phyloP scores from a whole-genome alignment of 345 rosid genomes.

The Corchorus capsularis region DNA sequence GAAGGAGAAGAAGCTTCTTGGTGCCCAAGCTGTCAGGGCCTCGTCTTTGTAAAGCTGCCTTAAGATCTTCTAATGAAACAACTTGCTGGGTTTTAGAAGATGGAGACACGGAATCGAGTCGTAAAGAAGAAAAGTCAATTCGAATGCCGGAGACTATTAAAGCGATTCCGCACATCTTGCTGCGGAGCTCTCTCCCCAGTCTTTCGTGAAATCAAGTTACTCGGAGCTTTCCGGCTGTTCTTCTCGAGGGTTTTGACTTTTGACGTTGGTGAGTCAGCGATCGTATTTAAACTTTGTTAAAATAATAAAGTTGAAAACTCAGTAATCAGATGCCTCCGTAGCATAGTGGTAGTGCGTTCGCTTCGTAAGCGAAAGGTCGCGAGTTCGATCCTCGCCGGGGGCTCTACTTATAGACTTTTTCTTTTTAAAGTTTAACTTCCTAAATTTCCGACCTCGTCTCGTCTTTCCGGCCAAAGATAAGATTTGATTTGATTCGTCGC shows the following conservation, averaged over 20 bases:
- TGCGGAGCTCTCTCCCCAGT: slow-evolving; percentile 12
- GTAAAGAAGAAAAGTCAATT: slow-evolving; percentile 41
- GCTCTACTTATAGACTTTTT: slow-evolving; percentile 10
- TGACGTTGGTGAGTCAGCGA: background rate
- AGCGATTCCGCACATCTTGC: slow-evolving; percentile 86
- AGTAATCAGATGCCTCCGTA: slow-evolving; percentile 50
- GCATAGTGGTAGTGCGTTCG: slow-evolving; percentile 99
- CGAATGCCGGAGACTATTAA: slow-evolving; percentile 55
- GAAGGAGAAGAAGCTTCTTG: slow-evolving; percentile 48
- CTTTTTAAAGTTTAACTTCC: background rate
- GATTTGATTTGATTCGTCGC: too few relatives aligned
- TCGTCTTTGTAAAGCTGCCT: slow-evolving; percentile 53
- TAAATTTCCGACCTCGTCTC: background rate
- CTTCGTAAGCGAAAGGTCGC: slow-evolving; percentile 99
- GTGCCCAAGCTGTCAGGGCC: slow-evolving; percentile 76
- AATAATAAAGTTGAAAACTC: too few relatives aligned
- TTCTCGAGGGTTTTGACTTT: background rate
- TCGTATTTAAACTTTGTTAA: too few relatives aligned
- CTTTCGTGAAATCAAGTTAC: background rate
- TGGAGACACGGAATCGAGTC: slow-evolving; percentile 27
- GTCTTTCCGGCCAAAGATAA: background rate
- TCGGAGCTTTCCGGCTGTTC: background rate
- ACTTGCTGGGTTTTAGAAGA: slow-evolving; percentile 27
- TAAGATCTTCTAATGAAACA: slow-evolving; percentile 60
- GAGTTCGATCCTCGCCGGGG: slow-evolving; percentile 96